Evolutionary conservation across 2,329 filamentous ascomycete species (phyloP).

Genomic region (Thelonectria olida): DNA sequence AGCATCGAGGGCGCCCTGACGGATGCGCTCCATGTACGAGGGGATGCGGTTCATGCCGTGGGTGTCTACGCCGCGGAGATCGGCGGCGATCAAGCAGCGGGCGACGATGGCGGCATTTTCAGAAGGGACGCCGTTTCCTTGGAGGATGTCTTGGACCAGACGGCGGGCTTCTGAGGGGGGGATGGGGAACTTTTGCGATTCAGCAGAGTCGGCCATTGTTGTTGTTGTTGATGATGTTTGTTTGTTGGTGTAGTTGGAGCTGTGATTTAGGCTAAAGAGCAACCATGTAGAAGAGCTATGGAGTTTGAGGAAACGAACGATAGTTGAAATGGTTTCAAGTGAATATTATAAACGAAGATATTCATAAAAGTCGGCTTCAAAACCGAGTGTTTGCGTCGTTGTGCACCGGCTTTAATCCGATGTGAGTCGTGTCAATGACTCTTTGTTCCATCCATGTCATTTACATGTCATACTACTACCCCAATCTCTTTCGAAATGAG

Average conservation of each 20-base stretch:
- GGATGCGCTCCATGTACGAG: slow-evolving; percentile 78
- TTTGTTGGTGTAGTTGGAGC: no score
- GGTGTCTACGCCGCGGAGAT: slow-evolving; percentile 81
- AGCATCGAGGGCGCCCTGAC: slow-evolving; percentile 73
- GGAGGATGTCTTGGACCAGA: slow-evolving; percentile 65
- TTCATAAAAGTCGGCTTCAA: no score
- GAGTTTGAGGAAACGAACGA: not conserved
- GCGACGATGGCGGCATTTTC: slow-evolving; percentile 71
- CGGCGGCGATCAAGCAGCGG: slow-evolving; percentile 75
- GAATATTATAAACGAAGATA: no score
- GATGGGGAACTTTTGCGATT: slow-evolving; percentile 42
- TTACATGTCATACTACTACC: no score
- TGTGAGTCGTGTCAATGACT: no score
- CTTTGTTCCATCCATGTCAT: no score
- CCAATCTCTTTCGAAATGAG: no score
- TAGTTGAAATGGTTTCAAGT: no score
- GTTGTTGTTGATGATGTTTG: not conserved
- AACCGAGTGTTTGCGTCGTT: no score
- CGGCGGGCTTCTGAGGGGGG: slow-evolving; percentile 50
- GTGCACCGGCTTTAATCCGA: no score
- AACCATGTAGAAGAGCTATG: not conserved
- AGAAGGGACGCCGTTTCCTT: slow-evolving; percentile 67
- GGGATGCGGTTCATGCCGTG: slow-evolving; percentile 82
- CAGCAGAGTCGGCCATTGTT: slow-evolving; percentile 29
- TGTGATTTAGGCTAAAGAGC: not conserved